These are phyloP conservation scores for Cupressus sempervirens DNA, from an alignment of 75 land plant genomes.

Conservation along the genomic window DNA sequence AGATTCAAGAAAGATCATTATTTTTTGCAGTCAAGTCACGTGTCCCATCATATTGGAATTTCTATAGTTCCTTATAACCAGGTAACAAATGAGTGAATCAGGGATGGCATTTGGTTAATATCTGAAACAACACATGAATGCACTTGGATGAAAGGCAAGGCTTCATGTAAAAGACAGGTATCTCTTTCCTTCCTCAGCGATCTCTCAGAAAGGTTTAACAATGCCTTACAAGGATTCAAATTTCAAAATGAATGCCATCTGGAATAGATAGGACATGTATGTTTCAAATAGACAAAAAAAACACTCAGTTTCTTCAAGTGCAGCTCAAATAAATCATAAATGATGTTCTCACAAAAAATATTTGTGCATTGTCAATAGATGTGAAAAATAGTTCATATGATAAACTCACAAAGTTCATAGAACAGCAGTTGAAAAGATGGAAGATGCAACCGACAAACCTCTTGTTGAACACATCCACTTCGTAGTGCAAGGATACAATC, in stretches of 20 bases:
- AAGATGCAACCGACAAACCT: constrained; percentile 24
- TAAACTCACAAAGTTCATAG: not conserved
- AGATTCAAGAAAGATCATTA: not conserved
- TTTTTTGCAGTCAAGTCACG: not conserved
- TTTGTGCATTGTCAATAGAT: not conserved
- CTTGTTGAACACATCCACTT: constrained; percentile 81
- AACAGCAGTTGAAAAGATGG: not conserved
- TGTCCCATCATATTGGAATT: not conserved
- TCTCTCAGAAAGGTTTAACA: not conserved
- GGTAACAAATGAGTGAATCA: not conserved
- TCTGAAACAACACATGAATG: not conserved
- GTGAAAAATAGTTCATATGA: not conserved
- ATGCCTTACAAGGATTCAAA: not conserved
- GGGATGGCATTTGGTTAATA: not conserved
- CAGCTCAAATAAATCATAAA: not conserved
- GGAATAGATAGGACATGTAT: not conserved
- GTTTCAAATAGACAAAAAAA: not conserved
- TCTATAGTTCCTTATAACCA: not conserved
- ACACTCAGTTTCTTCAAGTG: not conserved
- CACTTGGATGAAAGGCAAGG: not conserved
- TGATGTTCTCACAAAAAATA: not conserved
- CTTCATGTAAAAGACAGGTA: not conserved
- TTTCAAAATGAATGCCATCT: not conserved
- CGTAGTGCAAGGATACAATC: constrained; percentile 79
- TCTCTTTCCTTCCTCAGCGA: not conserved